phyloP scores from a whole-genome alignment of 2,329 filamentous ascomycete species.

The Paraconiothyrium sp. region DNA sequence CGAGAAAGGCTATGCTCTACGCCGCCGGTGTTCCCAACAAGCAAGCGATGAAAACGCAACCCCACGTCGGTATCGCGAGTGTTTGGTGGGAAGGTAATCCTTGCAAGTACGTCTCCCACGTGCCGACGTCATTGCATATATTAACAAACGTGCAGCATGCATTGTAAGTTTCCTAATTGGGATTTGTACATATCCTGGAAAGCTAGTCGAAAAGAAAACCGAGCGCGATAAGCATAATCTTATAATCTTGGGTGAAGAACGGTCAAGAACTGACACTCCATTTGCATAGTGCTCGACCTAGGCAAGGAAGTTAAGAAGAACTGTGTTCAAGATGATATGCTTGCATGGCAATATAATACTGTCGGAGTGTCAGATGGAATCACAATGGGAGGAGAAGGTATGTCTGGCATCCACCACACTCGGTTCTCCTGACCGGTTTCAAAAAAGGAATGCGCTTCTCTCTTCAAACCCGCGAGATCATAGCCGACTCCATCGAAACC shows the following conservation, averaged over 20 bases:
- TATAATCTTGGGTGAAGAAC: background rate
- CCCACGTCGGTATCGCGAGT: constrained; percentile 89
- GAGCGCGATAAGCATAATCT: background rate
- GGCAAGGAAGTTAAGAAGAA: constrained; percentile 87
- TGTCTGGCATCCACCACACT: background rate
- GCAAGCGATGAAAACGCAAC: constrained; percentile 86
- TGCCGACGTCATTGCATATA: constrained; percentile 23
- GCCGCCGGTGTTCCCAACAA: constrained; percentile 86
- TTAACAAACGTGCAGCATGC: constrained; percentile 55
- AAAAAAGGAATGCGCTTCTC: constrained; percentile 90
- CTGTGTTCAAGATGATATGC: constrained; percentile 82
- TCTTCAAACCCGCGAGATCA: constrained; percentile 88
- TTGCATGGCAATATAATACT: constrained; percentile 95
- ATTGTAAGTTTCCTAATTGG: constrained; percentile 50
- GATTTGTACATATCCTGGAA: too few relatives aligned
- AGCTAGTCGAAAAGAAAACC: too few relatives aligned
- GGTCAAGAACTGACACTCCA: constrained; percentile 7
- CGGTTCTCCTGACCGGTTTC: constrained; percentile 7
- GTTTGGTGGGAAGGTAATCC: constrained; percentile 99
- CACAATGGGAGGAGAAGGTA: constrained; percentile 93
- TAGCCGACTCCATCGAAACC: constrained; percentile 93
- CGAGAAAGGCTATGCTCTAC: constrained; percentile 85
- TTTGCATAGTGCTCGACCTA: constrained; percentile 76
- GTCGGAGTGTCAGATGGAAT: constrained; percentile 91
- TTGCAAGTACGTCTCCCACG: constrained; percentile 75